Conservation (phyloP, 169 alveolate genomes). For the Theileria annulata region DNA sequence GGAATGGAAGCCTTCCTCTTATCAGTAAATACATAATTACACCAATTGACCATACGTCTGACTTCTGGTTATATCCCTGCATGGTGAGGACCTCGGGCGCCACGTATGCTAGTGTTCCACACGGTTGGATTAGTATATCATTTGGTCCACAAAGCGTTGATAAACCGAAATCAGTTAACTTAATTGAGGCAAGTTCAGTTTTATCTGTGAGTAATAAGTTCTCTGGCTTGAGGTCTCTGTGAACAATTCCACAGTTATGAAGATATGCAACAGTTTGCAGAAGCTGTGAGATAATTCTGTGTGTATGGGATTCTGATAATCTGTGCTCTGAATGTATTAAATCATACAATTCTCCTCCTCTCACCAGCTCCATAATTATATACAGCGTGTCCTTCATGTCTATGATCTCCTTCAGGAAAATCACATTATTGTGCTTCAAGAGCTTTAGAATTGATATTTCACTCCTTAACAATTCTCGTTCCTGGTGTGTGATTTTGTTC, state of each 20-base stretch:
- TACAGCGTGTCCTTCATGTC: conserved; percentile 83
- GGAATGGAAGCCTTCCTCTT: conserved; percentile 88
- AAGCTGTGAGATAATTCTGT: conserved; percentile 86
- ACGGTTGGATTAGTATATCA: conserved; percentile 85
- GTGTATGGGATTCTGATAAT: conserved; percentile 79
- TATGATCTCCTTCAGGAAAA: conserved; percentile 82
- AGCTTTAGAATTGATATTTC: conserved; percentile 85
- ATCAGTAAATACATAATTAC: conserved; percentile 85
- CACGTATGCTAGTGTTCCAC: conserved; percentile 90
- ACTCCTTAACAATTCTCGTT: conserved; percentile 81
- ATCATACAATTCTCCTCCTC: conserved; percentile 88
- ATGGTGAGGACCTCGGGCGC: conserved; percentile 90
- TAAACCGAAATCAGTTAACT: conserved; percentile 93
- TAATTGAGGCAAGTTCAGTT: conserved; percentile 88
- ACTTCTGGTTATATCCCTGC: conserved; percentile 87
- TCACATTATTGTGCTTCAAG: conserved; percentile 84
- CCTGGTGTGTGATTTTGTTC: conserved; percentile 75
- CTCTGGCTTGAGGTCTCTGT: conserved; percentile 96
- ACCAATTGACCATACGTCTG: conserved; percentile 91
- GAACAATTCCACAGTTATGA: conserved; percentile 93
- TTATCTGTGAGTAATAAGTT: conserved; percentile 90
- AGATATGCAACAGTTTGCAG: conserved; percentile 91
- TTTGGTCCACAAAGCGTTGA: conserved; percentile 87
- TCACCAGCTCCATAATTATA: conserved; percentile 86
- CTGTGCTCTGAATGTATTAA: conserved; percentile 67